A percentile compares a stretch with the other conserved stretches of the same genome.
Evolutionary conservation across 371 early-diverging fungal genomes (phyloP).

Genomic region (Caulochytrium protostelioides): DNA sequence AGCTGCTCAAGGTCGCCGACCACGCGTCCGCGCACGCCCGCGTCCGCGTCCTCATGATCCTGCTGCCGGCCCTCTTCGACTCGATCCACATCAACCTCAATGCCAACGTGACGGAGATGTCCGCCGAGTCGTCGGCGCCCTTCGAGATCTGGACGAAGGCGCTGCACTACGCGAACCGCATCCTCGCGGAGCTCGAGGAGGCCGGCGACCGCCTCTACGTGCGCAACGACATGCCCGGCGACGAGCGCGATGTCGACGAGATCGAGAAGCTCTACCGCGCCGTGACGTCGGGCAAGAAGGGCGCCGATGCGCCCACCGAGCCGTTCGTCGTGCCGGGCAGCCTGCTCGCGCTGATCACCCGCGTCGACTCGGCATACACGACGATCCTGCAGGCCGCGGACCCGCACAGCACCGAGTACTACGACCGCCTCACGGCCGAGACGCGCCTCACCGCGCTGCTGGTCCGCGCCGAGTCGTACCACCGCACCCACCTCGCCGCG

Average conservation of each 20-base stretch:
- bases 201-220: constrained; percentile 51
- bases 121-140: too few species aligned
- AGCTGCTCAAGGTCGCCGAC: background rate
- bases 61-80: constrained; percentile 84
- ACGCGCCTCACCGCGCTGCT: constrained; percentile 63
- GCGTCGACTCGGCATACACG: constrained; percentile 89
- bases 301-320: constrained; percentile 3
- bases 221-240: too few species aligned
- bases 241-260: constrained; percentile 35
- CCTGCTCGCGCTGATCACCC: constrained; percentile 67
- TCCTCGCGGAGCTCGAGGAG: constrained; percentile 43
- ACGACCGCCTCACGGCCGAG: constrained; percentile 81
- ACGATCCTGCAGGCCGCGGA: constrained; percentile 84
- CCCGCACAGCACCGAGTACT: constrained; percentile 86
- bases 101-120: too few species aligned
- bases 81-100: constrained; percentile 39
- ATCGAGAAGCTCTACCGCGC: constrained; percentile 28
- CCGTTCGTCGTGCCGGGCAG: constrained; percentile 52
- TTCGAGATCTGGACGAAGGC: constrained; percentile 42
- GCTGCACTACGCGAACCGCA: constrained; percentile 7
- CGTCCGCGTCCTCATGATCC: constrained; percentile 58
- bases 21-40: background rate
- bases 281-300: background rate
- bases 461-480: constrained; percentile 66
- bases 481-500: constrained; percentile 19